Conservation (phyloP, 2,329 filamentous ascomycete genomes). For the Cercospora zeina region DNA sequence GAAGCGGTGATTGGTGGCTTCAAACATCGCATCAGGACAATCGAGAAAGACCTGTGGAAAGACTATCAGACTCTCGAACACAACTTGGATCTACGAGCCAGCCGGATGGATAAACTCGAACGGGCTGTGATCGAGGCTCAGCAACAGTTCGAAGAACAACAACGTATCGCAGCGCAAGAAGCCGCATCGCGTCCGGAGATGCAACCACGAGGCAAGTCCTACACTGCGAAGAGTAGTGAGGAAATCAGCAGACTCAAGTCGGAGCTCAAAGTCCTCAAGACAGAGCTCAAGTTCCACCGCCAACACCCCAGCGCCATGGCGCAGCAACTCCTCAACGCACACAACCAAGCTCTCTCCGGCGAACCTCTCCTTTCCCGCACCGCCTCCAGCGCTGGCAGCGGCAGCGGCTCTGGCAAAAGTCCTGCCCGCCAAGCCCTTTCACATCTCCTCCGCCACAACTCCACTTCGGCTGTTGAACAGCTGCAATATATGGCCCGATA, state of each 20-base stretch:
- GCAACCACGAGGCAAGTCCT: constrained; percentile 41
- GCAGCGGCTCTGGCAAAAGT: constrained; percentile 21
- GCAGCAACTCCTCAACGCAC: constrained; percentile 39
- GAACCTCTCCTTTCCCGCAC: constrained; percentile 29
- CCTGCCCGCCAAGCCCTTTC: constrained; percentile 49
- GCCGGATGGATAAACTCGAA: constrained; percentile 86
- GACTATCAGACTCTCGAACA: constrained; percentile 86
- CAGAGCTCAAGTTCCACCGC: constrained; percentile 66
- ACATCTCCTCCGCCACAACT: constrained; percentile 58
- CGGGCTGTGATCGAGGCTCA: constrained; percentile 68
- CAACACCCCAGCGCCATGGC: constrained; percentile 42
- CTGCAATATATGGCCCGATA: constrained; percentile 23
- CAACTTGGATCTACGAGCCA: constrained; percentile 73
- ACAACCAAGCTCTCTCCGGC: constrained; percentile 27
- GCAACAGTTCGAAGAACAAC: constrained; percentile 25
- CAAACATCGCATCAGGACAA: constrained; percentile 72
- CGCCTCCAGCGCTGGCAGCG: constrained; percentile 26
- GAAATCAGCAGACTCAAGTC: constrained; percentile 61
- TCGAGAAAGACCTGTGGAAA: constrained; percentile 88
- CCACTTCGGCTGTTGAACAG: constrained; percentile 53
- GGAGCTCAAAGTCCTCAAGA: constrained; percentile 61
- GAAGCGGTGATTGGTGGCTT: constrained; percentile 78
- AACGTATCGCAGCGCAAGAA: constrained; percentile 26
- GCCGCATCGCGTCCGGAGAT: constrained; percentile 37
- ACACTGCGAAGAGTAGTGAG: constrained; percentile 45